Conservation (phyloP, 257 asterid species). For the Fraxinus anomala region DNA sequence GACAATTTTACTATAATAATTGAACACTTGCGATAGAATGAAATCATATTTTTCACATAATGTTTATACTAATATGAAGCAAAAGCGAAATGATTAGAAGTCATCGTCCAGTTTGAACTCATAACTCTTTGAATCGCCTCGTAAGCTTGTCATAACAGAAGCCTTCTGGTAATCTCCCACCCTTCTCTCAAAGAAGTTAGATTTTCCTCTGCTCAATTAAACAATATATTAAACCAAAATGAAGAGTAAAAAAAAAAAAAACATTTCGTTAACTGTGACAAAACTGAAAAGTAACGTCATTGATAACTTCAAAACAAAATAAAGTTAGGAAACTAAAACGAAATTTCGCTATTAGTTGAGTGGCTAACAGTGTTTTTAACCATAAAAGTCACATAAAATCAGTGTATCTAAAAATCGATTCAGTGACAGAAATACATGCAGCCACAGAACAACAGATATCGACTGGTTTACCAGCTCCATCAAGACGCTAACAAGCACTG, state of each 20-base stretch:
- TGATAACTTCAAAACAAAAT: neutral
- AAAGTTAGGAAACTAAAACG: no score
- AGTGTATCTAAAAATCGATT: no score
- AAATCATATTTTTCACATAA: slow-evolving; percentile 17
- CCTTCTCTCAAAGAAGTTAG: slow-evolving; percentile 77
- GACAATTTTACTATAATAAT: no score
- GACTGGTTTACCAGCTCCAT: neutral
- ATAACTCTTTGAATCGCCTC: slow-evolving; percentile 46
- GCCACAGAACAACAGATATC: neutral
- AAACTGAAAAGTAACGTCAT: neutral
- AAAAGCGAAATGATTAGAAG: slow-evolving; percentile 39
- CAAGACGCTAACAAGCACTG: neutral
- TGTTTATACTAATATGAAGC: slow-evolving; percentile 1
- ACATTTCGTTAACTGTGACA: neutral
- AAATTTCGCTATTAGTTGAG: neutral
- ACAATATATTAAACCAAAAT: neutral
- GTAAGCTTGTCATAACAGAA: slow-evolving; percentile 70
- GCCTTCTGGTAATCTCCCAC: slow-evolving; percentile 83
- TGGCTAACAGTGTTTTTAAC: no score
- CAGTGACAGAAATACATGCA: neutral
- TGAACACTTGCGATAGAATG: neutral
- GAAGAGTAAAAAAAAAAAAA: neutral
- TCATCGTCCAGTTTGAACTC: slow-evolving; percentile 72
- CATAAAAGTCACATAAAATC: neutral
- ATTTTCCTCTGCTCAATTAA: slow-evolving; percentile 57